Base-by-base conservation (phyloP, 2,329 filamentous ascomycete species). In the Aspergillus luchuensis region DNA sequence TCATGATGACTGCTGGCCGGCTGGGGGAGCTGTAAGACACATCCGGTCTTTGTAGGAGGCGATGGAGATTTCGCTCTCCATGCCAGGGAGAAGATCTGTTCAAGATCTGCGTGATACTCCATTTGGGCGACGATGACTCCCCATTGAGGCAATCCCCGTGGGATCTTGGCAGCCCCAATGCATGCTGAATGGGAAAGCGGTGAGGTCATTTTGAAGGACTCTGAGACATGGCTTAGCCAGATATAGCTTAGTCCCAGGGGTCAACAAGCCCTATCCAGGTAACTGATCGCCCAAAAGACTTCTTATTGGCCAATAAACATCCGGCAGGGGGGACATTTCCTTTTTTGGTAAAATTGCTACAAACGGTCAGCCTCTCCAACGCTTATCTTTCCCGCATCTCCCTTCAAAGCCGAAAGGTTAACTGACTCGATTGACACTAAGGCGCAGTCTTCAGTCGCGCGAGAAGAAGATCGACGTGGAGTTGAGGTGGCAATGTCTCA, bases 391-490 rank as follows among this genome's bases (percentile, higher is more conserved):
- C 17, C 19, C 10, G 41, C 19, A 45, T 13, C 11, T 13, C 2
- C 33, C 33, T 5, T 36, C 33, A 36, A 36, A 13, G 11, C 33
- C 33, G 33, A 36, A 36, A 36, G 33, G 11, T 5, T 36, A 36
- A 36, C 10, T 36, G 33, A 45, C 41, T 43, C 51, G 68, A 19
- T 58, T 66, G 52, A 60, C 66, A 48, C 52, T 69, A 36, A 15
- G 0, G 4, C 10, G 10, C 10, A 36, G 10, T 13, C 4, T 6
- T 36, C 33, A 36, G 11, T 36, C 33, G 11, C 11, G 5, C 33
- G 11, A 36, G 33, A 36, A 36, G 33, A 13, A 13, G 33, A 36
- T 36, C 33, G 33, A 36, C 33, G 5, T 36, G 33, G 11, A 30
- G 0, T 36, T 13, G 4, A 1, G 11, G 4, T 36, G 33, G 33